Evolutionary conservation across 352 stramenopile genomes (phyloP).

Genomic region (Globisporangium polare): DNA sequence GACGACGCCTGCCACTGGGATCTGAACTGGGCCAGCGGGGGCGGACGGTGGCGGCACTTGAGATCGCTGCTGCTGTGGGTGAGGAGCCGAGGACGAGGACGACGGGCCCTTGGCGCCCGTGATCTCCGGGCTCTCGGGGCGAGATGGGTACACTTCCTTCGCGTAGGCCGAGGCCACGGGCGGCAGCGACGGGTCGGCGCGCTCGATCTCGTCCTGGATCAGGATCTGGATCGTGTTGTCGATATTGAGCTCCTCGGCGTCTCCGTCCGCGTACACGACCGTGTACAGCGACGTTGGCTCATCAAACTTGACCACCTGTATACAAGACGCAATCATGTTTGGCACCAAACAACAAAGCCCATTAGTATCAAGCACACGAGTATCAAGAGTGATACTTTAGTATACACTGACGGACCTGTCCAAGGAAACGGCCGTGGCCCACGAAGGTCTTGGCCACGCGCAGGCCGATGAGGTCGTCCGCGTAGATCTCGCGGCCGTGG

Average conservation of each 20-base stretch:
- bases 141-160: constrained; percentile 10
- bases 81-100: neutral
- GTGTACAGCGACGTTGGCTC: constrained; percentile 62
- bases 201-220: constrained; percentile 86
- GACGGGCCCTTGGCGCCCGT: neutral
- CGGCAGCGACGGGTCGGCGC: constrained; percentile 49
- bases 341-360: constrained; percentile 7
- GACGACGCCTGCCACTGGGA: neutral
- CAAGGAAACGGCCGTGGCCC: constrained; percentile 75
- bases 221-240: constrained; percentile 81
- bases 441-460: constrained; percentile 84
- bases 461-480: constrained; percentile 71
- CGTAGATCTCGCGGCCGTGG: constrained; percentile 66
- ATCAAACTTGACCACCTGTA: constrained; percentile 79
- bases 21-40: neutral
- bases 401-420: constrained; percentile 25
- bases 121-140: constrained; percentile 18
- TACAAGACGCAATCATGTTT: neutral
- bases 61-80: constrained; percentile 1
- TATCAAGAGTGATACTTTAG: too few species aligned
- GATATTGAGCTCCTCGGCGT: constrained; percentile 72
- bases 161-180: constrained; percentile 17
- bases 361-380: neutral
- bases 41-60: neutral
- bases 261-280: constrained; percentile 81